phyloP scores from a whole-genome alignment of 768 basidiomycete genomes.

The Phylloporus rhodoxanthus region DNA sequence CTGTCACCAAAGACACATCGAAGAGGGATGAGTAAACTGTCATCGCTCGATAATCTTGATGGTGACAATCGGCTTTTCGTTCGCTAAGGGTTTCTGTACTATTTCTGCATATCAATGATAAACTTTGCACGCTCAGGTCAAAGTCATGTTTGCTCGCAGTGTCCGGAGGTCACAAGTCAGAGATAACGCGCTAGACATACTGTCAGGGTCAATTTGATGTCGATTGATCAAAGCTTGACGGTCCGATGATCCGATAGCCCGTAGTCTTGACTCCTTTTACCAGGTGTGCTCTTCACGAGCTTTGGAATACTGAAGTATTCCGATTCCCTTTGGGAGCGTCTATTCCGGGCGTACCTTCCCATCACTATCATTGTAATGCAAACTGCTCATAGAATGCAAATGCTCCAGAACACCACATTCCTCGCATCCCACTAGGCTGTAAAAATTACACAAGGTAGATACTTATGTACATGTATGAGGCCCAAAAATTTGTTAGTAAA shows the following conservation, averaged over 20 bases:
- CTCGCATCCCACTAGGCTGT: too few species aligned
- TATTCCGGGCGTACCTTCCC: too few species aligned
- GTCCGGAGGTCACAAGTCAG: not conserved
- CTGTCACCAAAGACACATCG: not conserved
- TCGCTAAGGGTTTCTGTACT: not conserved
- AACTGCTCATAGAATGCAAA: too few species aligned
- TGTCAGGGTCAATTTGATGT: not conserved
- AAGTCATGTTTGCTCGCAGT: not conserved
- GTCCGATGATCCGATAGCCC: not conserved
- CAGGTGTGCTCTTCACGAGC: too few species aligned
- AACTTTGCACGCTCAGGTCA: not conserved
- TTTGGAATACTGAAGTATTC: too few species aligned
- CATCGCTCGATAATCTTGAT: not conserved
- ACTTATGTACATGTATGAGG: too few species aligned
- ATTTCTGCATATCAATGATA: not conserved
- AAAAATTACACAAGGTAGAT: too few species aligned
- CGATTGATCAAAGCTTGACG: not conserved
- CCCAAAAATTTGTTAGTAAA: too few species aligned
- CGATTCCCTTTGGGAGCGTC: too few species aligned
- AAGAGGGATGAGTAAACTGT: not conserved
- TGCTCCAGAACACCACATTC: too few species aligned
- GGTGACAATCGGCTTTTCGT: not conserved
- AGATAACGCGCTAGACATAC: not conserved
- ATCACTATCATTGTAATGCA: too few species aligned
- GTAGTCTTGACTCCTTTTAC: too few species aligned